Conservation (phyloP, 2,329 filamentous ascomycete genomes). For the Canariomyces notabilis region DNA sequence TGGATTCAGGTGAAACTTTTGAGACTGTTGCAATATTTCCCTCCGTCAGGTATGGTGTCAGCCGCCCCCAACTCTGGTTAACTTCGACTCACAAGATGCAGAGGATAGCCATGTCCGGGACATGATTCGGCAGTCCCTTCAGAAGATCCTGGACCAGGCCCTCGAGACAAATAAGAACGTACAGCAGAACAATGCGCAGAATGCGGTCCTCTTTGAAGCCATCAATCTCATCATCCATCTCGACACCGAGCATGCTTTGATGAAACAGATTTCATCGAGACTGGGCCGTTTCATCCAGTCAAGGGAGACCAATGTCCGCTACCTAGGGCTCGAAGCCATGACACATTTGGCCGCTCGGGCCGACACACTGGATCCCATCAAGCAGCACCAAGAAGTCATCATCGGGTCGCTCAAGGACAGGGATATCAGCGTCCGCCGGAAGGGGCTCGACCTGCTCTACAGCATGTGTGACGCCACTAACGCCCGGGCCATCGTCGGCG, state of each 20-base stretch:
- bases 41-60: slow-evolving; percentile 68
- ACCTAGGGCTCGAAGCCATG: slow-evolving; percentile 95
- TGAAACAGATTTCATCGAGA: slow-evolving; percentile 90
- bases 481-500: slow-evolving; percentile 85
- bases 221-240: slow-evolving; percentile 98
- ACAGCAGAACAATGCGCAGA: slow-evolving; percentile 98
- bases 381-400: slow-evolving; percentile 95
- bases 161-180: slow-evolving; percentile 97
- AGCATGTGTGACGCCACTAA: slow-evolving; percentile 99
- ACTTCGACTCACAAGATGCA: slow-evolving; percentile 31
- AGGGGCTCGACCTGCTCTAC: slow-evolving; percentile 92
- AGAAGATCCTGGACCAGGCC: slow-evolving; percentile 84
- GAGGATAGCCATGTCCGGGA: slow-evolving; percentile 89
- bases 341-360: slow-evolving; percentile 91
- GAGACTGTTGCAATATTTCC: slow-evolving; percentile 89
- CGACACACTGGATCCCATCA: slow-evolving; percentile 93
- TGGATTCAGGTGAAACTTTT: slow-evolving; percentile 97
- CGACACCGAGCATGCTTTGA: slow-evolving; percentile 87
- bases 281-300: slow-evolving; percentile 96
- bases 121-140: slow-evolving; percentile 85
- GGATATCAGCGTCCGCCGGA: slow-evolving; percentile 93
- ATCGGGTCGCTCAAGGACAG: slow-evolving; percentile 89
- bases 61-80: neutral
- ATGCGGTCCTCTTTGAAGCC: slow-evolving; percentile 94
- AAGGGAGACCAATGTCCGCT: slow-evolving; percentile 93